Evolutionary conservation across 2,329 filamentous ascomycete species (phyloP), one percentile per base, ranked within the genome.

Genomic region (Arthrobotrys conoides): DNA sequence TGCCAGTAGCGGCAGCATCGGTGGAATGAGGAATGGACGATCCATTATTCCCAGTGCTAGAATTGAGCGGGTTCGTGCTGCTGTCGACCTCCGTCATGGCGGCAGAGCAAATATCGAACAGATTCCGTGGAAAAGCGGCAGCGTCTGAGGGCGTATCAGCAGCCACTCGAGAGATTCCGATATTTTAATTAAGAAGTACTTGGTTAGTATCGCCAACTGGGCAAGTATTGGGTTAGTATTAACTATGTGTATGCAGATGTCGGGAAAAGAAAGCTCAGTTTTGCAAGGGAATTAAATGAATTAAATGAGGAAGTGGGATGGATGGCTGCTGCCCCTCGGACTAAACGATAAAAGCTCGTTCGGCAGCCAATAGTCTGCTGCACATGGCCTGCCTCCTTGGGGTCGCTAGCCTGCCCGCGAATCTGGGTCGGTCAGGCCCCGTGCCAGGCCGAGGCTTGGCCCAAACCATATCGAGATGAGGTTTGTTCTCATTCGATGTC

Each of bases 31-130:
- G 70, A 71, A 71, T 61, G 48, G 70, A 72, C 30, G 59, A 59
- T 59, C 59, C 70, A 72, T 72, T 64, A 36, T 53, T 68, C 18
- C 46, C 46, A 38, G 3, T 30, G 27, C 27, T 30, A 30, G 27
- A 30, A 30, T 14, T 57, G 65, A 69, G 30, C 49, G 36, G n/a
- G 30, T 46, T 53, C 46, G 22, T 44, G 20, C 36, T 61, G 57
- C 57, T 61, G 36, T 61, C 57, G 67, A 77, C 67, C 63, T 71
- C 73, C 55, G 63, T 77, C 73, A 77, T 77, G 49, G 44, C 67
- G 48, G 38, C 33, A 18, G 46, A 36, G 20, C 38, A 55, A 65
- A 65, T 20, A 64, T 33, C 8, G 48, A 51, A 27, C 57, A 46
- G 33, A 41, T 55, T 41, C 71, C 71, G 71, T 63, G 49, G 63